Conservation (phyloP, 1,284 basidiomycete species). For the Meira miltonrushii region DNA sequence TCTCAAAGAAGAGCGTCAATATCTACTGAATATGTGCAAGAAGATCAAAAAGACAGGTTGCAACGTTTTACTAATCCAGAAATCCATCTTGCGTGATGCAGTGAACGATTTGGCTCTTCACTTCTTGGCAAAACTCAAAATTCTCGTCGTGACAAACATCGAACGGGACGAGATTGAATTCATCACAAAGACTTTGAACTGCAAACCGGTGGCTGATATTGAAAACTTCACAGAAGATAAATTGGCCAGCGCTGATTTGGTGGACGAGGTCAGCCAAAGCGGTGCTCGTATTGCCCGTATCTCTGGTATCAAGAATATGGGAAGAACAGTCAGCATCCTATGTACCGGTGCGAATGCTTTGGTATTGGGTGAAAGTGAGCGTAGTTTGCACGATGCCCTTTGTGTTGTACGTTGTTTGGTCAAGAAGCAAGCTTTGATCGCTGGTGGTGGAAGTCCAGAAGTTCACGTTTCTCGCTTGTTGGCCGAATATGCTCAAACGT, state of each 20-base stretch:
- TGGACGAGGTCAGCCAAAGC: constrained; percentile 80
- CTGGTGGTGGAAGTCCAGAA: constrained; percentile 95
- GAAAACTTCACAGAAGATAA: constrained; percentile 99
- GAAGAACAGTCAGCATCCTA: constrained; percentile 88
- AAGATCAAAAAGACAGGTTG: constrained; percentile 99
- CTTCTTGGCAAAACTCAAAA: constrained; percentile 95
- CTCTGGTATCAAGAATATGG: constrained; percentile 89
- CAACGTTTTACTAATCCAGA: constrained; percentile 97
- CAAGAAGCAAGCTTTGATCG: constrained; percentile 93
- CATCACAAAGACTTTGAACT: constrained; percentile 86
- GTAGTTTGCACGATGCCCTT: constrained; percentile 93
- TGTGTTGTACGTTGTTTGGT: constrained; percentile 97
- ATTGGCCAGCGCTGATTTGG: constrained; percentile 88
- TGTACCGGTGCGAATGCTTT: constrained; percentile 91
- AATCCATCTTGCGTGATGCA: constrained; percentile 96
- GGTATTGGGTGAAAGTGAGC: constrained; percentile 93
- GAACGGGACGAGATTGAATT: constrained; percentile 99
- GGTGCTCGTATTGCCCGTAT: constrained; percentile 91
- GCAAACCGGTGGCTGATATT: constrained; percentile 95
- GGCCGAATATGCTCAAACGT: constrained; percentile 83
- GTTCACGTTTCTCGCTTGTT: constrained; percentile 94
- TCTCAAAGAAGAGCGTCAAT: constrained; percentile 96
- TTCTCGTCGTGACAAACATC: constrained; percentile 93
- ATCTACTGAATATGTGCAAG: constrained; percentile 96
- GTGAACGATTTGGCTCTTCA: constrained; percentile 98